These are phyloP conservation scores for Epichloe gansuensis DNA, from an alignment of 2,329 filamentous ascomycete species.

Conservation along the genomic window DNA sequence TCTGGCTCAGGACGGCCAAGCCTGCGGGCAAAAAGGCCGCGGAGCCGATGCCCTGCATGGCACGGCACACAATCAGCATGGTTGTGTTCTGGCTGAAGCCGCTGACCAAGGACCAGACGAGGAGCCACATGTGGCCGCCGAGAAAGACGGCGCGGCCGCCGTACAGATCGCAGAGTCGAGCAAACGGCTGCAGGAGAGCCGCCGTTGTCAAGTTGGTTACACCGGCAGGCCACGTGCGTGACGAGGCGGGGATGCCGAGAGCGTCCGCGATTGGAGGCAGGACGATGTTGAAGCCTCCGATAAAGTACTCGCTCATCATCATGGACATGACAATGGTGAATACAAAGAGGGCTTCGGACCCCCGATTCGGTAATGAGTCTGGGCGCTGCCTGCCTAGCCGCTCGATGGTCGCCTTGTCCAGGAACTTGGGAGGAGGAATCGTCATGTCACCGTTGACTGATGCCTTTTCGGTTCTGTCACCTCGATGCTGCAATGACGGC, in stretches of 20 bases:
- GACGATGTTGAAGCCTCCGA: slow-evolving; percentile 65
- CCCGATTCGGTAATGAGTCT: slow-evolving; percentile 35
- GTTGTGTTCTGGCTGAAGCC: slow-evolving; percentile 55
- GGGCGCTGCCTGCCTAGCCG: slow-evolving; percentile 50
- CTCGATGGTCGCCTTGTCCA: slow-evolving; percentile 33
- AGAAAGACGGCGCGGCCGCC: slow-evolving; percentile 50
- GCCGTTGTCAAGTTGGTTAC: slow-evolving; percentile 47
- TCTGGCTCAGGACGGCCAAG: slow-evolving; percentile 56
- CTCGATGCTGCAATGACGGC: not conserved
- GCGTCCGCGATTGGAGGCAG: slow-evolving; percentile 50
- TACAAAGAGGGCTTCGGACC: slow-evolving; percentile 49
- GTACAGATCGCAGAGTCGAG: slow-evolving; percentile 49
- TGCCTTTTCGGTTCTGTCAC: not conserved
- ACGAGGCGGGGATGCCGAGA: slow-evolving; percentile 49
- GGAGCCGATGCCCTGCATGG: slow-evolving; percentile 60
- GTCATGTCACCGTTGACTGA: not conserved
- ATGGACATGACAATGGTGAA: slow-evolving; percentile 50
- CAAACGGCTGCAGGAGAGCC: slow-evolving; percentile 47
- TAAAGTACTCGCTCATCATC: slow-evolving; percentile 58
- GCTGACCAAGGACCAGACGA: slow-evolving; percentile 53
- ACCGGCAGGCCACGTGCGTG: slow-evolving; percentile 50
- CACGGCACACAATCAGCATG: slow-evolving; percentile 63
- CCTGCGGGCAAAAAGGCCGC: slow-evolving; percentile 57
- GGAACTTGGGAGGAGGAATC: not conserved
- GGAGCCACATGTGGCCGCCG: slow-evolving; percentile 48